These are phyloP conservation scores for Ceratobasidium sp. DNA, from an alignment of 1,284 basidiomycete genomes.

Conservation along the genomic window DNA sequence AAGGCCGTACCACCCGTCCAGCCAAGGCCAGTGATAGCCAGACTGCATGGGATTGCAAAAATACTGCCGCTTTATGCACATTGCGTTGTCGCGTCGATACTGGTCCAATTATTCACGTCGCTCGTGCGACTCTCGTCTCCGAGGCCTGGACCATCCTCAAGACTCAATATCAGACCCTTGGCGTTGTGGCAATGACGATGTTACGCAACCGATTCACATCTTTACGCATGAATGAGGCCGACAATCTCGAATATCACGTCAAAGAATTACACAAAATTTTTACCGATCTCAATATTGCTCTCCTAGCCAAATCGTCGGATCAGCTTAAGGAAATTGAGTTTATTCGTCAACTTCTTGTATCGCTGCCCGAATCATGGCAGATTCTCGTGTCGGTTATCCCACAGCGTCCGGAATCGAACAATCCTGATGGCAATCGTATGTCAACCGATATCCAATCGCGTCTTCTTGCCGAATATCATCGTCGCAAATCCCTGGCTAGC, in stretches of 20 bases:
- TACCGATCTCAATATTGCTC: constrained; percentile 11
- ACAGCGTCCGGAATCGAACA: not conserved
- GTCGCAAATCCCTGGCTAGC: not conserved
- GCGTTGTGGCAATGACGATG: constrained; percentile 5
- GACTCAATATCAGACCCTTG: constrained; percentile 4
- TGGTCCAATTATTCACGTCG: constrained; percentile 2
- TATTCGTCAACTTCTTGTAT: constrained; percentile 21
- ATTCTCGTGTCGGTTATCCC: constrained; percentile 13
- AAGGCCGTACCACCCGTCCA: not conserved
- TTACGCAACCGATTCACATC: constrained; percentile 2
- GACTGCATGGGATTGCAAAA: not conserved
- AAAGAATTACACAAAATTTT: not conserved
- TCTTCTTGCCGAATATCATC: constrained; percentile 20
- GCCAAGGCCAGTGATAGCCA: not conserved
- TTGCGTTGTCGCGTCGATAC: not conserved
- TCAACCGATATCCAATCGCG: not conserved
- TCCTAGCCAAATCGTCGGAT: not conserved
- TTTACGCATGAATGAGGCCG: constrained; percentile 6
- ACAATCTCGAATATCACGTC: constrained; percentile 17
- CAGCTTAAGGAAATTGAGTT: constrained; percentile 7
- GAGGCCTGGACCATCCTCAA: not conserved
- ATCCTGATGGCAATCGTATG: constrained; percentile 9
- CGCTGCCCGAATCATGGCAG: constrained; percentile 20
- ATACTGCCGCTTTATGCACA: not conserved
- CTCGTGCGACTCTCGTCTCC: not conserved